These are phyloP conservation scores for Yamadazyma olivae DNA, from an alignment of 805 yeast genomes.

Conservation along the genomic window DNA sequence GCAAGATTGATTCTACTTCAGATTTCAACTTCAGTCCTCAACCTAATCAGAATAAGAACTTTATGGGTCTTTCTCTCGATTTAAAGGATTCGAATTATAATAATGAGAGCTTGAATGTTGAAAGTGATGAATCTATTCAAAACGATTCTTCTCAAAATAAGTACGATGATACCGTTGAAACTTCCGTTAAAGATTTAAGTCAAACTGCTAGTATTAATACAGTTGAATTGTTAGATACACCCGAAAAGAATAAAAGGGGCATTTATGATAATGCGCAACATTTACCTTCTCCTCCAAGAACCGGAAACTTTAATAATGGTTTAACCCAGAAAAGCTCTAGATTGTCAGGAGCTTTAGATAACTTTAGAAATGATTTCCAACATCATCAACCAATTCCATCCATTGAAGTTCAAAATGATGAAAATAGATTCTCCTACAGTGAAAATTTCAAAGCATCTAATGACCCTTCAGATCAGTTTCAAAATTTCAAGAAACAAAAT, in stretches of 20 bases:
- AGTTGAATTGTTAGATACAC: constrained; percentile 12
- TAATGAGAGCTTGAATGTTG: background rate
- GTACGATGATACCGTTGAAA: constrained; percentile 9
- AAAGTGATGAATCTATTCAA: constrained; percentile 5
- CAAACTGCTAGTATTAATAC: constrained; percentile 11
- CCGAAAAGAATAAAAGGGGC: constrained; percentile 6
- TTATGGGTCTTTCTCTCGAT: constrained; percentile 21
- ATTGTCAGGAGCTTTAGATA: constrained; percentile 25
- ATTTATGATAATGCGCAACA: background rate
- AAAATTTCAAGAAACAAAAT: constrained; percentile 9
- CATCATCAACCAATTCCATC: constrained; percentile 13
- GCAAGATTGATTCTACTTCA: constrained; percentile 2
- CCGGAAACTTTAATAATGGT: constrained; percentile 1
- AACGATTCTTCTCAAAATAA: background rate
- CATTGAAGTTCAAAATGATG: background rate
- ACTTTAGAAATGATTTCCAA: constrained; percentile 25
- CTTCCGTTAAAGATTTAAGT: constrained; percentile 8
- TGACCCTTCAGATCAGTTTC: constrained; percentile 16
- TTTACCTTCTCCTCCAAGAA: constrained; percentile 8
- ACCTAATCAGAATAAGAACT: constrained; percentile 13
- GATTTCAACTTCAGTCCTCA: constrained; percentile 13
- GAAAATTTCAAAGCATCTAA: background rate
- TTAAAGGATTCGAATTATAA: constrained; percentile 5
- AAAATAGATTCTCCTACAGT: constrained; percentile 10
- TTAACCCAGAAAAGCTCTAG: constrained; percentile 10